Evolutionary conservation across 208 protist species (phyloP), one percentile per base, ranked within the genome.

Genomic region (Phytomonas francai): DNA sequence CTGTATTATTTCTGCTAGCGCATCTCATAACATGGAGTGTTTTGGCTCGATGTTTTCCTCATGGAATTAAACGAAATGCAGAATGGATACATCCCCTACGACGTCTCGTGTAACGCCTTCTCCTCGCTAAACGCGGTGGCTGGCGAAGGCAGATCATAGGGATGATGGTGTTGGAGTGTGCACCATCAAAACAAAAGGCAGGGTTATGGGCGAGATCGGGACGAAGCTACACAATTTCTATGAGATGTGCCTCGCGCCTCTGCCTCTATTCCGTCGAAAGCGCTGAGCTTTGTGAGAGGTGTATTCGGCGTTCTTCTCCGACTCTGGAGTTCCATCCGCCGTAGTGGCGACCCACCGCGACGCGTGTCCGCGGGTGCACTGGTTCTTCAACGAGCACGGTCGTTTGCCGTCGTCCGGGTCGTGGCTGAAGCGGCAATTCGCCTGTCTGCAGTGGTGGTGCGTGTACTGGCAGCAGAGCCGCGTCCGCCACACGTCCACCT

Each of bases 381-480:
- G 28, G 59, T 74, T 73, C 63, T 88, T 92, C 28, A 74, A 74
- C 19, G 84, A 94, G 71, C 89, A 92, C 8, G 86, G 84, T 2
- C 79, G 70, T 36, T 78, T 79, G 32, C 80, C 76, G 68, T 91
- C 84, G 58, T 90, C 86, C 0, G 62, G 22, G n/a, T 90, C 84
- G 67, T 94, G 89, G 59, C 80, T 85, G 54, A 83, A 92, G 28
- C 68, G 73, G 68, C 86, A 94, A 25, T 70, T 69, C 2, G 68
- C 59, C n/a, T 77, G 72, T 28, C 65, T 51, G 63, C 85, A 92
- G 34, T 61, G 45, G 16, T 78, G 79, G 31, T 57, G 71, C 45
- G 92, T 64, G 65, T 89, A 45, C 16, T 91, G 81, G 71, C 88
- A 91, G 70, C 88, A 92, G 34, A 91, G 67, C 12, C 85, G 85